Percentiles rank a stretch among this genome's conserved stretches.
Conservation (phyloP, 1,139 yeast genomes). For the Suhomyces terraborum region DNA sequence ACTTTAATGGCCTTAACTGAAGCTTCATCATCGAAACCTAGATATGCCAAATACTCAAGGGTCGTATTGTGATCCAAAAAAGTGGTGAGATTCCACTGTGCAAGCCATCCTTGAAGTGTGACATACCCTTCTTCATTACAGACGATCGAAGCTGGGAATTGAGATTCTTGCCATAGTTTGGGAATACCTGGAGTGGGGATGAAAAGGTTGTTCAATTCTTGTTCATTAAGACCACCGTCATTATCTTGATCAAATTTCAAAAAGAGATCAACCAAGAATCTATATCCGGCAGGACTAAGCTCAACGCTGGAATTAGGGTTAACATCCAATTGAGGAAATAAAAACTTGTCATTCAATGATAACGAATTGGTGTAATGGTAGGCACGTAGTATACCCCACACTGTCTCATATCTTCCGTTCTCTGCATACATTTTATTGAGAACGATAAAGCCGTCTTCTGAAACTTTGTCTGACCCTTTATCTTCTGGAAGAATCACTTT, state of each 20-base stretch:
- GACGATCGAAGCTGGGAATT: constrained; percentile 85
- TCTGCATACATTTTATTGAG: constrained; percentile 83
- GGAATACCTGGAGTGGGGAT: constrained; percentile 94
- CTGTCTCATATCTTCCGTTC: constrained; percentile 91
- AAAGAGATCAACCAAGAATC: constrained; percentile 87
- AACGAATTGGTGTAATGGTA: constrained; percentile 91
- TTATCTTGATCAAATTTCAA: constrained; percentile 87
- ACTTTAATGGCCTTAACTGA: constrained; percentile 69
- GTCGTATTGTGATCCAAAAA: constrained; percentile 82
- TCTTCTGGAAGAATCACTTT: constrained; percentile 29
- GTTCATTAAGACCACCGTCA: constrained; percentile 87
- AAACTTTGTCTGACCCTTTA: constrained; percentile 49
- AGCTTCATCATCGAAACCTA: constrained; percentile 72
- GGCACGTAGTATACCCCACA: constrained; percentile 88
- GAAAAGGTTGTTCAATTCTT: constrained; percentile 67
- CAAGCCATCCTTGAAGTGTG: constrained; percentile 95
- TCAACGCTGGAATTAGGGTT: constrained; percentile 82
- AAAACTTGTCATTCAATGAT: constrained; percentile 74
- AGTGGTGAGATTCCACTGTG: constrained; percentile 97
- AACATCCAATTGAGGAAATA: constrained; percentile 79
- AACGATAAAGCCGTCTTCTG: constrained; percentile 72
- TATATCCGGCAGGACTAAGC: constrained; percentile 88
- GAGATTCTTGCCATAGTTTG: constrained; percentile 76
- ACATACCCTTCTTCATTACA: constrained; percentile 88
- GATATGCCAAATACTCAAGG: constrained; percentile 80